These are phyloP conservation scores for Pezicula rhizophila DNA, from an alignment of 2,329 filamentous ascomycete genomes.

Conservation along the genomic window DNA sequence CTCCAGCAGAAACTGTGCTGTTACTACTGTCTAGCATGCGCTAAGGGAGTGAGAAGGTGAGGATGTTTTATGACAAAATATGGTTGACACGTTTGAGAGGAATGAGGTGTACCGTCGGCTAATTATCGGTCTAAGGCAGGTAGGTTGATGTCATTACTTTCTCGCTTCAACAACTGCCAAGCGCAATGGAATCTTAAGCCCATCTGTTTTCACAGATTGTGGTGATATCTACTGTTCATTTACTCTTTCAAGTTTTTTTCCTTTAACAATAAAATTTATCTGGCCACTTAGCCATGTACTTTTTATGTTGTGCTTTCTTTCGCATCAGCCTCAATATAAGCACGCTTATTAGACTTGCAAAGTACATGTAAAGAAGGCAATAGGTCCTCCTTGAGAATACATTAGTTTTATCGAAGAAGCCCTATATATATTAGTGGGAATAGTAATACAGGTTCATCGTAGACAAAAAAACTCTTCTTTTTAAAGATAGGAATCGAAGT, in stretches of 20 bases:
- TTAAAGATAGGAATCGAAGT: background rate
- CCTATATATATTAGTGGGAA: slow-evolving; percentile 14
- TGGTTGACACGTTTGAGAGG: background rate
- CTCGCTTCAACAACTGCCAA: background rate
- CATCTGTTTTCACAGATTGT: background rate
- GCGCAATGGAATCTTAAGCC: background rate
- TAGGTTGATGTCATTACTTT: slow-evolving; percentile 6
- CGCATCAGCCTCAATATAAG: slow-evolving; percentile 9
- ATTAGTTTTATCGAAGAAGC: slow-evolving; percentile 18
- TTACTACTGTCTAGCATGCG: too few relatives aligned
- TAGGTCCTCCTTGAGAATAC: slow-evolving; percentile 15
- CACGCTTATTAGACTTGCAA: slow-evolving; percentile 10
- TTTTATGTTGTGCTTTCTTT: slow-evolving; percentile 11
- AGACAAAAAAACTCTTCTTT: slow-evolving; percentile 11
- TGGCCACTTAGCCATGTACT: slow-evolving; percentile 5
- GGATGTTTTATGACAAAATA: background rate
- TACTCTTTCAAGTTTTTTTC: too few relatives aligned
- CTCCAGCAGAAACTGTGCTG: too few relatives aligned
- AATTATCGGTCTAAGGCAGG: background rate
- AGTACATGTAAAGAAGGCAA: slow-evolving; percentile 16
- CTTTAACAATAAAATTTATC: background rate
- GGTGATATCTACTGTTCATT: too few relatives aligned
- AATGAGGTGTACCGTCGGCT: too few relatives aligned
- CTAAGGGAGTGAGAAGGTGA: too few relatives aligned
- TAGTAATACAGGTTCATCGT: slow-evolving; percentile 10